Base-by-base conservation (phyloP, 306 rosid species). In the Prinsepia uniflora region DNA sequence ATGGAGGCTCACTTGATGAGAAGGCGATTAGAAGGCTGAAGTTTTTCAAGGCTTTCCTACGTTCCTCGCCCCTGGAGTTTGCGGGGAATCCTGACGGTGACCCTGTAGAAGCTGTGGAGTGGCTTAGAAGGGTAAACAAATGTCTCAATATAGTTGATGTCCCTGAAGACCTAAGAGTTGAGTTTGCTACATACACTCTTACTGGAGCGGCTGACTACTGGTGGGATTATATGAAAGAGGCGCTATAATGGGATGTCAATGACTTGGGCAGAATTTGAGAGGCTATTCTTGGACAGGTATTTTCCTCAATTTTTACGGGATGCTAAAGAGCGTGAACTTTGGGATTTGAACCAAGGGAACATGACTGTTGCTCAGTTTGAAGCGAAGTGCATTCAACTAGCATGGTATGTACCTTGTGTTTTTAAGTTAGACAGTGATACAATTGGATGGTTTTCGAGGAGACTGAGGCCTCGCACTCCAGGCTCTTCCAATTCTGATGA, bases 121-220 rank as follows among this genome's bases (percentile, higher is more conserved):
- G 65, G 45, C 20, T 60, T 4, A 11, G 1, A 60, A 60, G 65
- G 44, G 42, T 59, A 60, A 60, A 60, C 44, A 18, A 60, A 60
- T 60, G 65, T 60, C 15, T 60, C 15, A 18, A 60, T 60, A 12
- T 60, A 30, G 14, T 36, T 60, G 65, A 60, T 60, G 65, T 60
- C 15, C 65, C 65, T 36, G 45, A n/a, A 14, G 44, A 60, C 65
- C 45, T 60, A 15, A 36, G 42, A 60, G 65, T 60, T 15, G 45
- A 11, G 12, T 60, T 60, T 60, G 65, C 65, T 0, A 41, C 19
- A n/a, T 60, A 34, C 9, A 30, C 19, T 60, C 65, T 60, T 36
- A 60, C 45, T 60, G 65, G 65, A 60, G 13, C 45, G 22, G 65
- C 65, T 60, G 19, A 17, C 65, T 15, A 60, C 45, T 13, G 64